Evolutionary conservation across 2,329 filamentous ascomycete species (phyloP), one percentile per base, ranked within the genome.

Genomic region (Colletotrichum sp.): DNA sequence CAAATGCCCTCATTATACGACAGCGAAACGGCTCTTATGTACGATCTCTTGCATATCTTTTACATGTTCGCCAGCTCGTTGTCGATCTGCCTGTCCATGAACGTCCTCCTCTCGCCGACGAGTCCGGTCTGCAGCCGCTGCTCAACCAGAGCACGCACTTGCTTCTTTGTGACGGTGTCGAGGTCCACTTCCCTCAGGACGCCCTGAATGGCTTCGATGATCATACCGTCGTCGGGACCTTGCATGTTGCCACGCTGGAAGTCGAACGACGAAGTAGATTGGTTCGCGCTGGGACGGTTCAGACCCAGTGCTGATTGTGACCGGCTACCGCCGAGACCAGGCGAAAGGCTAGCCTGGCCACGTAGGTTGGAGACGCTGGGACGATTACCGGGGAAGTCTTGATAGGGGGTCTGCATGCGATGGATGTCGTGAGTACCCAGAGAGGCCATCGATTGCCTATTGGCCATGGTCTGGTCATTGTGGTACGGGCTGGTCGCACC

Each of bases 81-180:
- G 86, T 99, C 97, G 85, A 99, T 99, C 87, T 96, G 95, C 80
- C 93, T 91, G 86, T 98, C 96, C 88, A 99, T 92, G 87, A 98
- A 99, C 18, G 93, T 93, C 83, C 94, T 93, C 84, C 95, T 93
- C 85, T 98, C 96, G 26, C 96, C 96, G 1, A 91, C 89, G 74
- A 99, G 89, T 84, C 98, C 96, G 6, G 95, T 96, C 87, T 98
- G 96, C 77, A 99, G 87, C 81, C 96, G 92, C 88, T 98, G 96
- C 87, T 99, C 97, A 15, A 98, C 96, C 60, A 99, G 90, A 5
- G 95, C 96, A 67, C 95, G 91, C 72, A 97, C 94, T 87, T 99
- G 96, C 88, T 99, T 99, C 92, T 99, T 99, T 8, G 97, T 99
- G 64, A 99, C 95, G n/a, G 91, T 96, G 84, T 99, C 97, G 57